Evolutionary conservation across 2,329 filamentous ascomycete species (phyloP).

Genomic region (Hypoxylon sp.): DNA sequence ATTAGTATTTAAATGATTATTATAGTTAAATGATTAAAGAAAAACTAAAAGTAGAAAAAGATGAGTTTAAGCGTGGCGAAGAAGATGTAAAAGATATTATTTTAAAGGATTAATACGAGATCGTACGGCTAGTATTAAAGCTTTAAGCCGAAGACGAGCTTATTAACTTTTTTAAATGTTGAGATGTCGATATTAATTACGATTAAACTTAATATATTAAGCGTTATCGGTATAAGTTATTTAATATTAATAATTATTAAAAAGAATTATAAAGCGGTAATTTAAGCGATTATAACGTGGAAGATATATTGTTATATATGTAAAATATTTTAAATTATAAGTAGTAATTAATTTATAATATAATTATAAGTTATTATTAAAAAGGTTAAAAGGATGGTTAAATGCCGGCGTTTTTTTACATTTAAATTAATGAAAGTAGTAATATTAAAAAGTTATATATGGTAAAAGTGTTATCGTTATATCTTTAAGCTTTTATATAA

Average conservation of each 20-base stretch:
- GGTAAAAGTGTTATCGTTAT: background rate
- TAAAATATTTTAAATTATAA: no score
- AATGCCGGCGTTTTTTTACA: background rate
- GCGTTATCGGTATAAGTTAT: background rate
- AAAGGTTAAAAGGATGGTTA: no score
- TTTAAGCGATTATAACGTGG: background rate
- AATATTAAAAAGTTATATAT: background rate
- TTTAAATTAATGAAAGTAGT: background rate
- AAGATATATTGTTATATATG: background rate
- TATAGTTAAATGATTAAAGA: background rate
- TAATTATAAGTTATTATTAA: no score
- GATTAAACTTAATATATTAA: background rate
- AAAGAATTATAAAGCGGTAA: background rate
- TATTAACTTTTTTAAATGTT: background rate
- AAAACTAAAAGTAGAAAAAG: background rate
- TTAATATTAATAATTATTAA: background rate
- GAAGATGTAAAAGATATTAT: background rate
- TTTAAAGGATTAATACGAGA: background rate
- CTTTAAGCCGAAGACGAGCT: background rate
- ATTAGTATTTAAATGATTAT: background rate
- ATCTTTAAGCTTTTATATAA: background rate
- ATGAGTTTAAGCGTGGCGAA: background rate
- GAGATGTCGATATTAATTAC: background rate
- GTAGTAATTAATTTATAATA: no score
- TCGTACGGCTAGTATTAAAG: background rate